These are phyloP conservation scores for Mortierella sp. DNA, from an alignment of 371 early-diverging fungal genomes.

Conservation along the genomic window DNA sequence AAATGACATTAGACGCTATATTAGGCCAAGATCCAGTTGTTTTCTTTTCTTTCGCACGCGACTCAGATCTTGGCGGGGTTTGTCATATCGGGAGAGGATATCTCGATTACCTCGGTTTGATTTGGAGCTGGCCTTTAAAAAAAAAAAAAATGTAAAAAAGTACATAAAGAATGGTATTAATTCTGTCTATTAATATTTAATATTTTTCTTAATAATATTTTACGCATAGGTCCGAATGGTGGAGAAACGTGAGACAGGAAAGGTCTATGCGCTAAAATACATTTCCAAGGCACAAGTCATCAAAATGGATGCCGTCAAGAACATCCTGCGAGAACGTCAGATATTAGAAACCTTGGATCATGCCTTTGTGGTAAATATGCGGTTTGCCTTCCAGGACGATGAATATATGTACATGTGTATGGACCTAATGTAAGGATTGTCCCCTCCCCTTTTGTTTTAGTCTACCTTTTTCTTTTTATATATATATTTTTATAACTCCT, in stretches of 20 bases:
- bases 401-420: constrained; percentile 90
- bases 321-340: constrained; percentile 84
- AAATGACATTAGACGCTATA: too few species aligned
- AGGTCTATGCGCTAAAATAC: constrained; percentile 86
- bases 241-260: constrained; percentile 73
- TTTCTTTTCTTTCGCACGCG: not conserved
- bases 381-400: constrained; percentile 89
- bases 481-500: not conserved
- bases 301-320: constrained; percentile 79
- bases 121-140: not conserved
- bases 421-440: constrained; percentile 76
- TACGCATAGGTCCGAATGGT: constrained; percentile 77
- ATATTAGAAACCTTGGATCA: constrained; percentile 84
- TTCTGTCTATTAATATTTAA: not conserved
- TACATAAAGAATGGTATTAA: not conserved
- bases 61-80: not conserved
- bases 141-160: not conserved
- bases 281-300: constrained; percentile 86
- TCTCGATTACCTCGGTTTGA: not conserved
- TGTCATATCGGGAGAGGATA: not conserved
- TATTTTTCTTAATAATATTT: too few species aligned
- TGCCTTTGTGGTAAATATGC: constrained; percentile 82
- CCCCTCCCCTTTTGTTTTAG: not conserved
- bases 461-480: not conserved
- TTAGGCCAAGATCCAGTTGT: not conserved